These are phyloP conservation scores for Mychonastes homosphaera DNA, from an alignment of 139 green algal genomes.

Conservation along the genomic window DNA sequence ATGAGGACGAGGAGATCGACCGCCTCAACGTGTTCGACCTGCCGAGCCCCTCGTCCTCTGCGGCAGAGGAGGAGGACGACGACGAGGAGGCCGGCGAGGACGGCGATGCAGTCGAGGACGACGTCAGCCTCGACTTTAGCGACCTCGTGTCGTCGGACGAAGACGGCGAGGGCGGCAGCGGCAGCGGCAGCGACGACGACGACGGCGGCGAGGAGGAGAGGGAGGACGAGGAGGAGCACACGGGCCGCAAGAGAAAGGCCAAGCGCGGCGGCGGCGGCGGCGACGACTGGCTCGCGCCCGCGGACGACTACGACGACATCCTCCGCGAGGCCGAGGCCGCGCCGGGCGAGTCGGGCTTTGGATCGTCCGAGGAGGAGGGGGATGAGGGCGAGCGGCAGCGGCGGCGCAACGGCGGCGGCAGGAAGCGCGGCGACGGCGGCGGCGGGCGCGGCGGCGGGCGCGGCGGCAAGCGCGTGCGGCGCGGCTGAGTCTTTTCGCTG, in stretches of 20 bases:
- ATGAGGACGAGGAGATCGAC: constrained; percentile 9
- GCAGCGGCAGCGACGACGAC: constrained; percentile 5
- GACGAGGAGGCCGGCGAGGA: neutral
- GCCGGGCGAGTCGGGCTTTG: too few species aligned
- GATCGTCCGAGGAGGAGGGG: too few species aligned
- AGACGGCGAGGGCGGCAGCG: neutral
- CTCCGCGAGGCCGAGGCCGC: too few species aligned
- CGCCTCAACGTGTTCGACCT: constrained; percentile 14
- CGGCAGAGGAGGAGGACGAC: constrained; percentile 18
- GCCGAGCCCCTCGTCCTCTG: constrained; percentile 9
- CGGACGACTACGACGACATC: constrained; percentile 43
- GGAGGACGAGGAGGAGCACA: neutral
- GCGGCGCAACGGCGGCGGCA: too few species aligned
- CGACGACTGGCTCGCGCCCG: constrained; percentile 40
- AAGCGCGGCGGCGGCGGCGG: constrained; percentile 5
- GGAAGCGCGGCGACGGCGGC: too few species aligned
- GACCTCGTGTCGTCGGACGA: too few species aligned
- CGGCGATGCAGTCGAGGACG: neutral
- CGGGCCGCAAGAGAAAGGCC: constrained; percentile 2
- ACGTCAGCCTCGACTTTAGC: too few species aligned
- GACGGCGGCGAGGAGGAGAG: neutral
- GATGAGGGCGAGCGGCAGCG: too few species aligned
- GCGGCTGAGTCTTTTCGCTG: too few species aligned
- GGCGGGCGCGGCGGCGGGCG: too few species aligned
- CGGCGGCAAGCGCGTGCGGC: too few species aligned